phyloP scores from a whole-genome alignment of 352 stramenopile species.

The Pythium diclinum region DNA sequence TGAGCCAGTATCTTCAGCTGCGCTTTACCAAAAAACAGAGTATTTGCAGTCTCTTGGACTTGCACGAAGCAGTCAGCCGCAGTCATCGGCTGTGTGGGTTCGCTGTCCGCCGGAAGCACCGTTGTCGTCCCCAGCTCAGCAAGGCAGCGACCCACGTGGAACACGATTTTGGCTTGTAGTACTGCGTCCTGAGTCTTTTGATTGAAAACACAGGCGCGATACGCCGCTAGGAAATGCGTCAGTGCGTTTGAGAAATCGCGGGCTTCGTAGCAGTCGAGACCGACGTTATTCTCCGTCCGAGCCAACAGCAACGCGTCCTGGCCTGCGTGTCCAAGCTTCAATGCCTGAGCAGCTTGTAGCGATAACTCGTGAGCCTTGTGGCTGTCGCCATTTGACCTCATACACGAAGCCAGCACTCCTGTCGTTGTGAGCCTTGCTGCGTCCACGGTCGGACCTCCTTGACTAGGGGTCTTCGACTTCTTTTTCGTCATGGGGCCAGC shows the following conservation, averaged over 20 bases:
- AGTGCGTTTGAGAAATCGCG: constrained; percentile 30
- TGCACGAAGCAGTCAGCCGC: constrained; percentile 34
- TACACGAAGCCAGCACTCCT: constrained; percentile 12
- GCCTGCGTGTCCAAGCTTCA: neutral
- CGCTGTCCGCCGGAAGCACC: constrained; percentile 16
- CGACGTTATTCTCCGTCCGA: constrained; percentile 43
- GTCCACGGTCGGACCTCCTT: neutral
- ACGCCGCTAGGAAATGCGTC: constrained; percentile 35
- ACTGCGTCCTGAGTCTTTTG: constrained; percentile 7
- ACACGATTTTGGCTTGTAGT: constrained; percentile 38
- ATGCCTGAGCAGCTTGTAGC: neutral
- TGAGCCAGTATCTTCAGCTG: constrained; percentile 29
- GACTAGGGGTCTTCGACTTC: constrained; percentile 5
- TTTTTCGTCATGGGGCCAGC: constrained; percentile 1
- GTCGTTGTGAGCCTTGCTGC: constrained; percentile 8
- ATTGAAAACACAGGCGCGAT: constrained; percentile 22
- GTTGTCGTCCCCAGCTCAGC: constrained; percentile 27
- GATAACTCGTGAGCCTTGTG: constrained; percentile 2
- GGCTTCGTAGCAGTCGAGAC: constrained; percentile 32
- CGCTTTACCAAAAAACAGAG: neutral
- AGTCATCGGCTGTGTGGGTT: neutral
- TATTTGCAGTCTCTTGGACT: neutral
- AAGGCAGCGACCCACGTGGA: constrained; percentile 41
- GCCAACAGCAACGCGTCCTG: constrained; percentile 26
- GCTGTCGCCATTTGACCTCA: neutral